Evolutionary conservation across 2,329 filamentous ascomycete genomes (phyloP), one percentile per base, ranked within the genome.

Genomic region (Coniosporium uncinatum): DNA sequence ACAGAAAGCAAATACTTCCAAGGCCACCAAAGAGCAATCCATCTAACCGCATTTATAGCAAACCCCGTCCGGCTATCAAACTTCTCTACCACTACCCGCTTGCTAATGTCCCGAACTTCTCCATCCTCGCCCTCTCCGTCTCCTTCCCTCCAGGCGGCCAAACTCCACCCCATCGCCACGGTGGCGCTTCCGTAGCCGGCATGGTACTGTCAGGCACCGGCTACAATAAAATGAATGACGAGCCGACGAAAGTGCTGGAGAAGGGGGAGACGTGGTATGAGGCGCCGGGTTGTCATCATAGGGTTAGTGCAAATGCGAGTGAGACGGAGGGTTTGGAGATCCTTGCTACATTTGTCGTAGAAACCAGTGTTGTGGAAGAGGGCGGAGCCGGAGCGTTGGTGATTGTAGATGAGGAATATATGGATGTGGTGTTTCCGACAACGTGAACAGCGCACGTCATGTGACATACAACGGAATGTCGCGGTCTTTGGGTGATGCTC

Each of bases 161-260:
- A 20, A 18, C 36, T 42, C 39, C 39, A 41, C 39, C 71, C 1
- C 70, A 74, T 47, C 61, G 61, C 1, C 71, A 74, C 41, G 65
- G 61, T 2, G 66, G 65, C 3, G 67, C 66, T 3, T 58, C 64
- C 1, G 66, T 69, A 8, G 49, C 62, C 1, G 69, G 56, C 1
- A 53, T 63, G 18, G 54, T 73, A 3, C 45, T 67, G 24, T 52
- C 54, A 16, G 70, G 69, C 14, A 49, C 55, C 4, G 41, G 69
- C 4, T 46, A 67, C 5, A 74, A 69, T 41, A 67, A 70, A 18
- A 76, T 75, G 71, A 74, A 76, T 29, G 50, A 67, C 6, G 62
- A 67, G 4, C 62, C 63, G 2, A 64, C 69, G 20, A 51, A 57
- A 34, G 49, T 65, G 1, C 59, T 67, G 38, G 19, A 51, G 2